Percentiles rank a stretch among this genome's conserved stretches.
Conservation (phyloP, 129 eudicot species). For the Dittrichia graveolens region DNA sequence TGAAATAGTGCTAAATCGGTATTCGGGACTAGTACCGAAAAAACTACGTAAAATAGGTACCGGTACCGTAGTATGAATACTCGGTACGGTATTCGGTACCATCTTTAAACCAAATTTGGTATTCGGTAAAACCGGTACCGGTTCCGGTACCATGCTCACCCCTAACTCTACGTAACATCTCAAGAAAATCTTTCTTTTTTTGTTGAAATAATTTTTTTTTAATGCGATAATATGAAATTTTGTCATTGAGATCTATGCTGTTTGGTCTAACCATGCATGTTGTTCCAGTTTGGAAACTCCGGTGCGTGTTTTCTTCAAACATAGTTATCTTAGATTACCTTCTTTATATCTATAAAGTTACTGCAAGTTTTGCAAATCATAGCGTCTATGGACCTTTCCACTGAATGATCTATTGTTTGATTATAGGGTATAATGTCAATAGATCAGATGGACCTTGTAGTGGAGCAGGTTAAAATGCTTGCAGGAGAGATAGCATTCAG, state of each 20-base stretch:
- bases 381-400: constrained; percentile 3
- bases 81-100: too few relatives aligned
- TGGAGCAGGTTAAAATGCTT: constrained; percentile 66
- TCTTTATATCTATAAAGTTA: neutral
- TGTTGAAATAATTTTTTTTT: neutral
- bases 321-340: neutral
- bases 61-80: too few relatives aligned
- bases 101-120: too few relatives aligned
- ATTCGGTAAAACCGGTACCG: too few relatives aligned
- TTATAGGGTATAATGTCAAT: constrained; percentile 48
- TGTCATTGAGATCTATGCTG: neutral
- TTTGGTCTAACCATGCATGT: neutral
- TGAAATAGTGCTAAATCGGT: too few relatives aligned
- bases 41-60: too few relatives aligned
- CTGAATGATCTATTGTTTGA: constrained; percentile 12
- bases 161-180: neutral
- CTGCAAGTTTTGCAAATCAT: neutral
- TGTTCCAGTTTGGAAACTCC: neutral
- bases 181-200: neutral
- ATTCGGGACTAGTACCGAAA: too few relatives aligned
- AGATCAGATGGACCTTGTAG: constrained; percentile 65
- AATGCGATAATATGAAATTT: neutral
- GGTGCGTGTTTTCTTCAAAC: neutral
- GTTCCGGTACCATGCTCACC: too few relatives aligned
- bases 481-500: constrained; percentile 66